Percentiles rank a stretch among this genome's conserved stretches.
These are phyloP conservation scores for Candida adriatica DNA, from an alignment of 805 yeast species.

Conservation along the genomic window DNA sequence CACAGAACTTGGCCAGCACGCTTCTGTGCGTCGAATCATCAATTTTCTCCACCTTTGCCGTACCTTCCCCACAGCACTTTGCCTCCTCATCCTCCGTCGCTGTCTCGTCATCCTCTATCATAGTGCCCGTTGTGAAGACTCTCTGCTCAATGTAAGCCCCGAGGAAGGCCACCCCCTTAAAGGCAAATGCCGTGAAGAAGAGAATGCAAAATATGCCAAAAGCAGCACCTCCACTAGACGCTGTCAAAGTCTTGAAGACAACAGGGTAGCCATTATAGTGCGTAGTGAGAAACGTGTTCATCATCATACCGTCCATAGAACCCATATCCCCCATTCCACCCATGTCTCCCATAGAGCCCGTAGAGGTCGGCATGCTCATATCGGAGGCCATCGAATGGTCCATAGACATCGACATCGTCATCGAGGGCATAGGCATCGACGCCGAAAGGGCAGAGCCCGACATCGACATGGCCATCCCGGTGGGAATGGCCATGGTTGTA, in stretches of 20 bases:
- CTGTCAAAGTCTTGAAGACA: constrained; percentile 47
- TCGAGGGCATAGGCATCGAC: constrained; percentile 4
- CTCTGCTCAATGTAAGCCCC: constrained; percentile 61
- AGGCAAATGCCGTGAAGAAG: constrained; percentile 49
- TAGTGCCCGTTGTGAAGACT: constrained; percentile 30
- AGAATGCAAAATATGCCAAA: constrained; percentile 67
- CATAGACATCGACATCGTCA: neutral
- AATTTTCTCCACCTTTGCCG: neutral
- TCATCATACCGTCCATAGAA: constrained; percentile 19
- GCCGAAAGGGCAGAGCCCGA: constrained; percentile 5
- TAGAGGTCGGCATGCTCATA: constrained; percentile 1
- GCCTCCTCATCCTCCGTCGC: constrained; percentile 5
- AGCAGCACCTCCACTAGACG: constrained; percentile 50
- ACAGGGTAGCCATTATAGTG: constrained; percentile 52
- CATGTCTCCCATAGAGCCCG: constrained; percentile 4
- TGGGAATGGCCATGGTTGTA: constrained; percentile 27
- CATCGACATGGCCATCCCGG: too few species aligned
- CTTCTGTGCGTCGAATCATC: constrained; percentile 12
- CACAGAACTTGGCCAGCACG: constrained; percentile 27
- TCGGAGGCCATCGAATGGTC: constrained; percentile 1
- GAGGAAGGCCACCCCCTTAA: constrained; percentile 53
- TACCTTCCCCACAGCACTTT: constrained; percentile 10
- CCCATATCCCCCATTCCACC: constrained; percentile 14
- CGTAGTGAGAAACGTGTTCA: constrained; percentile 55
- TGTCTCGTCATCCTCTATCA: constrained; percentile 8